Percentiles rank a stretch among this genome's conserved stretches.
phyloP scores from a whole-genome alignment of 2,329 filamentous ascomycete genomes.

The Teratosphaeria viscida region DNA sequence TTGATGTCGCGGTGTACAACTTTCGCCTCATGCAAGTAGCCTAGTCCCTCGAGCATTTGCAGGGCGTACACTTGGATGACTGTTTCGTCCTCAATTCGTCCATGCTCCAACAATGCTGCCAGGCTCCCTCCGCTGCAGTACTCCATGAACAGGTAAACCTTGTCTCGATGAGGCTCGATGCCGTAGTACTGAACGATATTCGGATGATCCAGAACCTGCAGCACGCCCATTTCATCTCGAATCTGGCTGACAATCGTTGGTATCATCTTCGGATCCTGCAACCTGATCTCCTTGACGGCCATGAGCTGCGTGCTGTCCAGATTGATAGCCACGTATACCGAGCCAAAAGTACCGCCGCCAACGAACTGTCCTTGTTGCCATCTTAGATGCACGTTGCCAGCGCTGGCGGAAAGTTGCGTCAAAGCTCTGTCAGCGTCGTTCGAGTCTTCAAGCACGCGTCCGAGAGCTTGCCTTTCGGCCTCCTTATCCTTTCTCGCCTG shows the following conservation, averaged over 20 bases:
- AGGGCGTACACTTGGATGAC: constrained; percentile 95
- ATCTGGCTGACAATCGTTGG: constrained; percentile 91
- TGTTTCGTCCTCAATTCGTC: constrained; percentile 93
- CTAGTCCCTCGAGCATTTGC: constrained; percentile 86
- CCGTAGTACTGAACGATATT: constrained; percentile 97
- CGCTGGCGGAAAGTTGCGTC: constrained; percentile 84
- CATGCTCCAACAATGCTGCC: constrained; percentile 81
- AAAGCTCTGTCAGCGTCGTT: constrained; percentile 94
- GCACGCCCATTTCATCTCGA: constrained; percentile 89
- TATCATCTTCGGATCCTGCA: constrained; percentile 93
- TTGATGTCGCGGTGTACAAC: constrained; percentile 98
- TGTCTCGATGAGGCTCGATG: constrained; percentile 95
- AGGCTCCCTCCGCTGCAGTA: constrained; percentile 94
- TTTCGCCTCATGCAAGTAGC: constrained; percentile 80
- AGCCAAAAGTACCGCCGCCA: constrained; percentile 92
- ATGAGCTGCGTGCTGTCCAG: constrained; percentile 91
- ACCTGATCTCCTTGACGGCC: constrained; percentile 96
- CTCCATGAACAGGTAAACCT: constrained; percentile 99
- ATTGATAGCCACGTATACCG: constrained; percentile 95
- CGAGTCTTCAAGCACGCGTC: constrained; percentile 81
- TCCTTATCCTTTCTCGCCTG: constrained; percentile 67
- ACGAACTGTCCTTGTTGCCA: constrained; percentile 99
- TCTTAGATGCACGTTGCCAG: constrained; percentile 87
- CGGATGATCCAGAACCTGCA: constrained; percentile 91
- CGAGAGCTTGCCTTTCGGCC: constrained; percentile 75